Evolutionary conservation across 2,329 filamentous ascomycete species (phyloP).

Genomic region (Pseudogymnoascus sp.): DNA sequence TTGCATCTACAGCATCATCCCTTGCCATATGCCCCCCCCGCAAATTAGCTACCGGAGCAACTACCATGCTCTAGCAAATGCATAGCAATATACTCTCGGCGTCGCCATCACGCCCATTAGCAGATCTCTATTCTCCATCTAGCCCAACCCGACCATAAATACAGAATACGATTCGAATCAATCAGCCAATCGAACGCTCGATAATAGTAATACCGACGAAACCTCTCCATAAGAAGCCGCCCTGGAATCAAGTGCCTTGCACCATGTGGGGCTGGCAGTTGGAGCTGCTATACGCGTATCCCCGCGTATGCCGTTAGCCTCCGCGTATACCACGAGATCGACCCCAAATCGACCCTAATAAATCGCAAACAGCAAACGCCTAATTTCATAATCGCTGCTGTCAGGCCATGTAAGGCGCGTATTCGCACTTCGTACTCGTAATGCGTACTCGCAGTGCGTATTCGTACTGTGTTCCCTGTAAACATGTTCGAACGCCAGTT

Average conservation of each 20-base stretch:
- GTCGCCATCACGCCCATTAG: background rate
- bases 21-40: background rate
- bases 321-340: background rate
- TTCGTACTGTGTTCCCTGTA: background rate
- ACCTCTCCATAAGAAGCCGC: background rate
- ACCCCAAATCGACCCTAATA: background rate
- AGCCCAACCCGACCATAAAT: background rate
- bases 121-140: background rate
- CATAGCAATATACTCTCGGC: background rate
- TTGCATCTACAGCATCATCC: background rate
- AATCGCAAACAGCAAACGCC: background rate
- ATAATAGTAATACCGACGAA: background rate
- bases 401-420: background rate
- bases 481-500: background rate
- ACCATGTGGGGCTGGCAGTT: background rate
- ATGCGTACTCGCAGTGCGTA: background rate
- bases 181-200: background rate
- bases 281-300: background rate
- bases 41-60: background rate
- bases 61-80: background rate
- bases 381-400: background rate
- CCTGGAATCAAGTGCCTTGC: background rate
- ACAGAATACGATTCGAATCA: background rate
- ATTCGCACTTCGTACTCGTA: background rate
- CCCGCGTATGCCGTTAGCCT: background rate